A percentile compares a stretch with the other conserved stretches of the same genome.
Conservation (phyloP, 176 grass and related monocot species). For the Musa beccarii region DNA sequence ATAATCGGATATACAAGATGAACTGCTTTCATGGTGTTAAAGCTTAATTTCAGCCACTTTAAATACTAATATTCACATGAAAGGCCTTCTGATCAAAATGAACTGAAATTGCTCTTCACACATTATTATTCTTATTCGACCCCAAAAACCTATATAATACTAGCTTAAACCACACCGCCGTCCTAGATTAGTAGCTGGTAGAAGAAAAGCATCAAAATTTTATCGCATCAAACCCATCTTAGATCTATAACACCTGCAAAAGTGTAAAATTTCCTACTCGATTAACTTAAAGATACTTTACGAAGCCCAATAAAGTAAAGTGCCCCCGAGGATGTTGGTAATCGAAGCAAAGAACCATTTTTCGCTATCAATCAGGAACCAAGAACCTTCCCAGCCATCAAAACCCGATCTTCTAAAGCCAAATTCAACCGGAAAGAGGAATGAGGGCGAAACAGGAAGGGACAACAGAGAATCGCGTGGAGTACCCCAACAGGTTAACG, state of each 20-base stretch:
- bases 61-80: too few relatives aligned
- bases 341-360: neutral
- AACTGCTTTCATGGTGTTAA: too few relatives aligned
- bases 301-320: neutral
- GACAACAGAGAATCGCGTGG: neutral
- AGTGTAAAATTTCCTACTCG: neutral
- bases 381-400: neutral
- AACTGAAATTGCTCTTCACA: too few relatives aligned
- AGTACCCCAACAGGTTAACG: conserved; percentile 76
- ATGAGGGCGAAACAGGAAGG: neutral
- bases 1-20: too few relatives aligned
- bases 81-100: too few relatives aligned
- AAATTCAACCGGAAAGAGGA: neutral
- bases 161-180: neutral
- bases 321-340: neutral
- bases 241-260: neutral
- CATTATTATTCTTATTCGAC: neutral
- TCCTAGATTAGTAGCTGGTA: neutral
- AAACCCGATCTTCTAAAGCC: neutral
- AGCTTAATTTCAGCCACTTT: too few relatives aligned
- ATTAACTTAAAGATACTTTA: neutral
- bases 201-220: neutral
- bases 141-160: neutral
- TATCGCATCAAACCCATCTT: neutral
- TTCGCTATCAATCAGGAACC: neutral